Evolutionary conservation across 1,139 yeast species (phyloP), one percentile per base, ranked within the genome.

Genomic region (Geotrichum carabidarum): DNA sequence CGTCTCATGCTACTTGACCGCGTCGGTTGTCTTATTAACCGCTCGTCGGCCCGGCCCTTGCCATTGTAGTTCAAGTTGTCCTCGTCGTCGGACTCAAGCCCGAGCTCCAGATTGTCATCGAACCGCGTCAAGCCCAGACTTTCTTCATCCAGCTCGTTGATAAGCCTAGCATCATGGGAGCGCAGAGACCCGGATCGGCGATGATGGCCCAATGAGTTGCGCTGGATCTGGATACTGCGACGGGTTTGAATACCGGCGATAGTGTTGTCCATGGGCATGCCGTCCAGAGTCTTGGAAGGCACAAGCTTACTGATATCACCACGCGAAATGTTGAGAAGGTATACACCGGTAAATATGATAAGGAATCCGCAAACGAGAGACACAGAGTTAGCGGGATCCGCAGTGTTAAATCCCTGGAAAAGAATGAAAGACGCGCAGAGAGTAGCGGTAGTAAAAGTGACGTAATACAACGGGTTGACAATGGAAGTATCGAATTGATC

Each of bases 401-500:
- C 75, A 47, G 95, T 88, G 72, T 88, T 88, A 76, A 90, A 90
- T 15, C 96, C 96, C 64, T 84, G 79, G 73, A 89, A 90, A 56
- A 89, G 75, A 60, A 90, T 85, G 69, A 90, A 90, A 38, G 95
- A 87, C 0, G 97, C 96, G 54, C 81, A 77, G 63, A 89, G 77
- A 0, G 96, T 90, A 56, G 87, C 88, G 0, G 96, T 89, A 42
- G 97, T 89, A 72, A 89, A 90, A 0, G 96, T 84, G 55, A 89
- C 97, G 66, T 90, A 89, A 72, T 89, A 89, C 59, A 89, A 75
- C 35, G 96, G 96, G 69, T 90, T 89, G 55, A 89, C 96, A 61
- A 90, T 86, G 1, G 95, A 87, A 2, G 96, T 89, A 68, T 89
- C 96, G 65, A 88, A 89, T 69, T 87, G 96, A 64, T 91, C 96